Base-by-base conservation (phyloP, 257 asterid genomes). In the Henckelia pumila region DNA sequence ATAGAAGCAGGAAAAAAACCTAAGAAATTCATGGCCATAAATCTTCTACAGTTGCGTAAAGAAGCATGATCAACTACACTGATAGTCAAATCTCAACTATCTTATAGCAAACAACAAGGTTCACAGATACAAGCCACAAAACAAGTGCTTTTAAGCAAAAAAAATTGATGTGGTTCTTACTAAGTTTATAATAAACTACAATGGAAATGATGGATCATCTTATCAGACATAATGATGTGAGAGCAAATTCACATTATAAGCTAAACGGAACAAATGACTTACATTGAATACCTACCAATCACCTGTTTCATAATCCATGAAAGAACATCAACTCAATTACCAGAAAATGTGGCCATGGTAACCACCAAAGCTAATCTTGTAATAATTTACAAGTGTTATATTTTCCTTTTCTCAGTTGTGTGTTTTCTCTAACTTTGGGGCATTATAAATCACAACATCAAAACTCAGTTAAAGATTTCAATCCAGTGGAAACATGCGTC, bases 1-100 rank as follows among this genome's bases (percentile, higher is more conserved):
- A 60, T 29, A 30, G 65, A 50, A 66, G 62, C 2, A 61, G 37
- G 37, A 76, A 63, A 23, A 37, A 28, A 28, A 20, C 53, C 53
- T 26, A 10, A 23, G 29, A 71, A 67, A 57, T 30, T 65, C 49
- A 17, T 63, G 66, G 52, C 68, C 59, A 63, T 56, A 67, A 37
- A 62, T 69, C 16, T 66, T 73, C 35, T 26, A 56, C 64, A 57
- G 44, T 19, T 17, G 30, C 11, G 10, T 17, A 29, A 68, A 56
- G 28, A 49, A 56, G 56, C 65, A 56, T 57, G 14, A 30, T 72
- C 50, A 26, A 53, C 17, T 2, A n/a, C 5, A 50, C 55, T 52
- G 8, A 29, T 50, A 28, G 71, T 4, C 52, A 14, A 40, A 11
- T 13, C 52, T 23, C 17, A 35, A 69, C 60, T 64, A 69, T 62